Conservation (phyloP, 306 rosid species). For the Rubus idaeus region DNA sequence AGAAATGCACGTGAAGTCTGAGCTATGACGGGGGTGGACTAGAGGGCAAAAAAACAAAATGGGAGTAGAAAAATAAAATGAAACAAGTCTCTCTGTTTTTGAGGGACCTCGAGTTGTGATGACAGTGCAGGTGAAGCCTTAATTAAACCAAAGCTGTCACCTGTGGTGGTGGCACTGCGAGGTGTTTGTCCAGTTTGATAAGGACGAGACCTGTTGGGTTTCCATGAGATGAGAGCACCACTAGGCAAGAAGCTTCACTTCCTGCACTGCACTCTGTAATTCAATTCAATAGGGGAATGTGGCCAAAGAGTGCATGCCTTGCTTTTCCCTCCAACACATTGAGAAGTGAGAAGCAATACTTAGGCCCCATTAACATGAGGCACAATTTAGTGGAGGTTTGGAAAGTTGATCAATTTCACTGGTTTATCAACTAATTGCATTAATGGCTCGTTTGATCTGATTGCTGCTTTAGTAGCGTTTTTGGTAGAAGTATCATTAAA, state of each 20-base stretch:
- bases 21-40: constrained; percentile 20
- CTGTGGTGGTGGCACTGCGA: constrained; percentile 11
- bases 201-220: constrained; percentile 31
- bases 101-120: constrained; percentile 36
- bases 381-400: neutral
- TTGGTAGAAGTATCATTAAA: neutral
- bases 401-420: neutral
- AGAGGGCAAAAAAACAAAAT: neutral
- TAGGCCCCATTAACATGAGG: too few species aligned
- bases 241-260: constrained; percentile 39
- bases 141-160: constrained; percentile 29
- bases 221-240: constrained; percentile 22
- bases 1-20: constrained; percentile 44
- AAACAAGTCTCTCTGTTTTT: constrained; percentile 28
- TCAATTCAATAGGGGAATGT: neutral
- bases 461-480: neutral
- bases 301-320: neutral
- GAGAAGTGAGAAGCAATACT: too few species aligned
- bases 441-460: too few species aligned
- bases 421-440: too few species aligned
- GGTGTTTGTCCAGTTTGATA: constrained; percentile 38
- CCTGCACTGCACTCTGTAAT: constrained; percentile 19
- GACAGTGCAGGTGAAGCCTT: constrained; percentile 35
- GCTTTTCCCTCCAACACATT: neutral
- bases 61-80: neutral